Evolutionary conservation across 2,329 filamentous ascomycete genomes (phyloP).

Genomic region (Pseudogymnoascus sp.): DNA sequence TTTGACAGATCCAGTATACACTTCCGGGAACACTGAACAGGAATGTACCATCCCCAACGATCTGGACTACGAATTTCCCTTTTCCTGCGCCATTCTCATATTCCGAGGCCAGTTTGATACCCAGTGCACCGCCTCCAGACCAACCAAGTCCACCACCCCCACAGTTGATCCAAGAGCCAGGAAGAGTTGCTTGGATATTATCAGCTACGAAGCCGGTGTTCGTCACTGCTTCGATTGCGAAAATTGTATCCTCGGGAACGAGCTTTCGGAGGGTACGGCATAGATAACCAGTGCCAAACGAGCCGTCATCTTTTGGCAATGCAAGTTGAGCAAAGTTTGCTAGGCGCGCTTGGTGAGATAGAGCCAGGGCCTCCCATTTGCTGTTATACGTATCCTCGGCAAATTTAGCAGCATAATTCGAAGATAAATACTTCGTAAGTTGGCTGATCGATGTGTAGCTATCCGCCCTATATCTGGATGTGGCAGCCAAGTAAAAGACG

Average conservation of each 20-base stretch:
- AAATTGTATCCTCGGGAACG: slow-evolving; percentile 62
- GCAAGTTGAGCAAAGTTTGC: slow-evolving; percentile 50
- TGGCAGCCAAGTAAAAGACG: slow-evolving; percentile 63
- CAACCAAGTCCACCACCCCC: slow-evolving; percentile 75
- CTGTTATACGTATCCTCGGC: slow-evolving; percentile 32
- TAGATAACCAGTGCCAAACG: slow-evolving; percentile 49
- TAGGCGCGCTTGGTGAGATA: slow-evolving; percentile 53
- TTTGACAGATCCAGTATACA: slow-evolving; percentile 63
- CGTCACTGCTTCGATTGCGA: slow-evolving; percentile 72
- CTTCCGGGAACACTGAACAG: slow-evolving; percentile 59
- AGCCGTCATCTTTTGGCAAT: slow-evolving; percentile 54
- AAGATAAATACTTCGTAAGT: slow-evolving; percentile 55
- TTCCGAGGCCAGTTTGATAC: slow-evolving; percentile 64
- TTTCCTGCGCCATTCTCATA: slow-evolving; percentile 43
- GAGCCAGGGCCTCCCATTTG: slow-evolving; percentile 50
- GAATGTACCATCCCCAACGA: slow-evolving; percentile 63
- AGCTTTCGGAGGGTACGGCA: slow-evolving; percentile 45
- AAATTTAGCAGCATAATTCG: slow-evolving; percentile 38
- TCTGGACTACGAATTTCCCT: slow-evolving; percentile 55
- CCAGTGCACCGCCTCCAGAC: slow-evolving; percentile 69
- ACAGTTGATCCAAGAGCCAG: slow-evolving; percentile 74
- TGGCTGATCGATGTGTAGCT: slow-evolving; percentile 61
- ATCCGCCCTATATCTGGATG: slow-evolving; percentile 62
- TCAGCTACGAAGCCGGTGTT: slow-evolving; percentile 62
- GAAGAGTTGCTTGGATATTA: slow-evolving; percentile 60